phyloP scores from a whole-genome alignment of 148 eudicot genomes.

The Persicaria tinctoria region DNA sequence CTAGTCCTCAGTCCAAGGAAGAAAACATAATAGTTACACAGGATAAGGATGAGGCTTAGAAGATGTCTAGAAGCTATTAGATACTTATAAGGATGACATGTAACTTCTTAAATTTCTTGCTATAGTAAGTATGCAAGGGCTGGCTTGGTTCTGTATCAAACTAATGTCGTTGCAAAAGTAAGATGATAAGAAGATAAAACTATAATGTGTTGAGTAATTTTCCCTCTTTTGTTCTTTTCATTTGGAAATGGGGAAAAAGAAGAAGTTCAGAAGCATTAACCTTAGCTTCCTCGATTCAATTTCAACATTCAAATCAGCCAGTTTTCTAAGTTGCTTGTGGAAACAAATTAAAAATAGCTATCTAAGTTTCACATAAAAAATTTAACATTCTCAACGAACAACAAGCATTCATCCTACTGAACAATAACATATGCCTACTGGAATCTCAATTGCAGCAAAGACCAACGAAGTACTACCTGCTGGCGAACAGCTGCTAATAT shows the following conservation, averaged over 20 bases:
- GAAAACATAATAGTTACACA: no score
- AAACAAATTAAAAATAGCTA: neutral
- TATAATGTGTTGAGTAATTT: neutral
- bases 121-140: no score
- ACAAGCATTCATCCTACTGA: neutral
- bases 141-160: neutral
- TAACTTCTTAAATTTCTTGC: no score
- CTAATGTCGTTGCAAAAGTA: neutral
- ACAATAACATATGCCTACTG: neutral
- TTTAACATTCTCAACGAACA: neutral
- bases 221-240: neutral
- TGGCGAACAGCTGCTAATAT: slow-evolving; percentile 92
- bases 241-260: neutral
- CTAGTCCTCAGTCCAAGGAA: no score
- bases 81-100: no score
- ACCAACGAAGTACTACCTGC: slow-evolving; percentile 50
- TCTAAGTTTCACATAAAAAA: neutral
- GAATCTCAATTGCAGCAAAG: slow-evolving; percentile 7
- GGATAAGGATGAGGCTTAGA: no score
- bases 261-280: neutral
- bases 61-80: no score
- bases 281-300: neutral
- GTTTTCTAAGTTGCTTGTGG: neutral
- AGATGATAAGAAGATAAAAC: neutral
- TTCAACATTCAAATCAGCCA: neutral